A percentile compares a stretch with the other conserved stretches of the same genome.
Conservation (phyloP, 1,139 yeast genomes). For the Oligophagozyma castellii region DNA sequence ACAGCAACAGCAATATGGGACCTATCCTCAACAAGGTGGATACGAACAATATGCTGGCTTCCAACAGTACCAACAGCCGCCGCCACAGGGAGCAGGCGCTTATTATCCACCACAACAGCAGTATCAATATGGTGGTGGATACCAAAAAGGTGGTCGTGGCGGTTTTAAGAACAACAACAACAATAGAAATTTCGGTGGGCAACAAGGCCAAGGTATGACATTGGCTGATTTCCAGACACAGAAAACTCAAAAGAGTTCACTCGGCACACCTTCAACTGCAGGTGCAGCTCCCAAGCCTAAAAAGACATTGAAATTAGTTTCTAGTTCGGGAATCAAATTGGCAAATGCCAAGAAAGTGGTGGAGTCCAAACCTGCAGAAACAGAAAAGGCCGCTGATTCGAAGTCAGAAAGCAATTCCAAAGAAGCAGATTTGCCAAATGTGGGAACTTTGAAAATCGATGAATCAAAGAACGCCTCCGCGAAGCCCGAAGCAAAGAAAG, state of each 20-base stretch:
- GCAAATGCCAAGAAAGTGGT: conserved; percentile 42
- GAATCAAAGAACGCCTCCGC: conserved; percentile 10
- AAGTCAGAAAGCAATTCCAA: conserved; percentile 6
- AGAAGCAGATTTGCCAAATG: too few relatives aligned
- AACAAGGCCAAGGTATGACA: conserved; percentile 54
- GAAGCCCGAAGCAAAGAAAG: conserved; percentile 12
- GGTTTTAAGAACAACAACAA: conserved; percentile 8
- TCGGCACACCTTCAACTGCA: too few relatives aligned
- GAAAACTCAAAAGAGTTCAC: conserved; percentile 26
- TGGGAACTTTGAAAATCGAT: conserved; percentile 4
- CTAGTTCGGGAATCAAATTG: conserved; percentile 54
- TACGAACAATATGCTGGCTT: too few relatives aligned
- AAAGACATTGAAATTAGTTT: conserved; percentile 49
- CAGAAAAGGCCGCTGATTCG: conserved; percentile 12
- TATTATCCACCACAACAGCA: conserved; percentile 17
- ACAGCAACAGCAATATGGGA: conserved; percentile 21
- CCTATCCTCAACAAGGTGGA: conserved; percentile 14
- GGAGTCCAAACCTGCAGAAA: conserved; percentile 23
- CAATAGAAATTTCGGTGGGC: conserved; percentile 16
- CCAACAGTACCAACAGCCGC: conserved; percentile 20
- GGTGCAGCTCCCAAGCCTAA: conserved; percentile 39
- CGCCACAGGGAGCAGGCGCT: conserved; percentile 5
- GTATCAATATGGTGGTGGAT: conserved; percentile 11
- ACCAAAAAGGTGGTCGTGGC: conserved; percentile 6
- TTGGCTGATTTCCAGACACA: conserved; percentile 79